Evolutionary conservation across 495 filamentous ascomycete species (phyloP), one percentile per base, ranked within the genome.

Genomic region (Penicillium daleae): DNA sequence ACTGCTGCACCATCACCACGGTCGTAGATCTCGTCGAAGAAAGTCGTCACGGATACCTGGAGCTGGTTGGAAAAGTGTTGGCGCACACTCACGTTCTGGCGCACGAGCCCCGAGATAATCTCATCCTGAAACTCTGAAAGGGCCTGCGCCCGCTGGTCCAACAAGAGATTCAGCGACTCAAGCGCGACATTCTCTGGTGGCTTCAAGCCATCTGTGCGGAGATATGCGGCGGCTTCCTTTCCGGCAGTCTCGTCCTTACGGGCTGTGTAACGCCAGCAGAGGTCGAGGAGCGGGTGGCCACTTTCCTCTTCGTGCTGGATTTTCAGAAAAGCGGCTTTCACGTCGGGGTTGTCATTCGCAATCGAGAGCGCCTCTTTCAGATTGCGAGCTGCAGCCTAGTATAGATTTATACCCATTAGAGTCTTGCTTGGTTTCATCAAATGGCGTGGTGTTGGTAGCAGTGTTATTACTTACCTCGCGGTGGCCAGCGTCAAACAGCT

Each of bases 281-380:
- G 76, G 29, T 76, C 78, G 46, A 86, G 64, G 22, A 88, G 68
- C 27, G 77, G 77, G 59, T 83, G 78, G 39, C 76, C 72, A 51
- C 70, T 73, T 66, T 82, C 76, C 53, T 85, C 82, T 57, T 83
- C 78, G n/a, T 78, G 71, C 54, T 78, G 77, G 52, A 87, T 77
- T 59, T 79, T 80, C 29, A 82, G 63, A 53, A 87, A 80, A 32
- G 81, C 82, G 24, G 73, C 76, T 74, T 82, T 82, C 57, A 89
- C 80, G 60, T 79, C 60, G 22, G 74, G 56, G 66, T 88, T 82
- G 2, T 86, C 78, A 24, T 86, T 84, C 17, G 84, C 83, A 50
- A 90, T 76, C n/a, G 81, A 81, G 57, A 83, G 78, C 24, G 87
- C 87, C 77, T 90, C 85, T 73, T 85, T 81, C 46, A 90, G 77